Evolutionary conservation across 2,329 filamentous ascomycete species (phyloP).

Genomic region (Verticillium albo-atrum): DNA sequence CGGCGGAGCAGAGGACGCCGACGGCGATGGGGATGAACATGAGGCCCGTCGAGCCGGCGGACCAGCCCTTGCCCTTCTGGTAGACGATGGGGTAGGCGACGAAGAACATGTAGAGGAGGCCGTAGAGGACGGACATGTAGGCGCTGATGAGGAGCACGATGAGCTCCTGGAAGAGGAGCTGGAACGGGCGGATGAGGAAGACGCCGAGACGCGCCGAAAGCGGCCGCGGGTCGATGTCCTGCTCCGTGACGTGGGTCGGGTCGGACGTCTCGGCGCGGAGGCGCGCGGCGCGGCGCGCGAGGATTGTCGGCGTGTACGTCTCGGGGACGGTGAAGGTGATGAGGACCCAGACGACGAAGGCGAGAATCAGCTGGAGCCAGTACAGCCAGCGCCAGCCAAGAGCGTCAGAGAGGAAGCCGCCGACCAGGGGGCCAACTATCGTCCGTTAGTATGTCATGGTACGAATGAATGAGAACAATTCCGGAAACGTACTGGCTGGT

Average conservation of each 20-base stretch:
- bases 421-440: conserved; percentile 64
- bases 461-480: not conserved
- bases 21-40: conserved; percentile 85
- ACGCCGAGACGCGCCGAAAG: conserved; percentile 64
- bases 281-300: conserved; percentile 66
- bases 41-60: conserved; percentile 67
- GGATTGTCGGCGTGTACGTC: conserved; percentile 78
- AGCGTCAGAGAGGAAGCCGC: conserved; percentile 69
- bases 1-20: conserved; percentile 65
- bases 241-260: conserved; percentile 67
- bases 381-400: conserved; percentile 80
- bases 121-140: conserved; percentile 82
- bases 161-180: conserved; percentile 77
- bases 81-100: conserved; percentile 68
- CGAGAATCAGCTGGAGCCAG: conserved; percentile 79
- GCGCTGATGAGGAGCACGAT: conserved; percentile 81
- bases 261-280: conserved; percentile 67
- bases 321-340: conserved; percentile 89
- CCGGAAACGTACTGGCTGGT: conserved; percentile 52
- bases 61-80: conserved; percentile 74
- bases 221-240: conserved; percentile 71
- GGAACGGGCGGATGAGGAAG: conserved; percentile 78
- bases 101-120: conserved; percentile 74
- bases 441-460: not conserved
- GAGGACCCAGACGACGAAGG: conserved; percentile 64